Evolutionary conservation across 108 stramenopile genomes (phyloP).

Genomic region (Cyclotella cryptica): DNA sequence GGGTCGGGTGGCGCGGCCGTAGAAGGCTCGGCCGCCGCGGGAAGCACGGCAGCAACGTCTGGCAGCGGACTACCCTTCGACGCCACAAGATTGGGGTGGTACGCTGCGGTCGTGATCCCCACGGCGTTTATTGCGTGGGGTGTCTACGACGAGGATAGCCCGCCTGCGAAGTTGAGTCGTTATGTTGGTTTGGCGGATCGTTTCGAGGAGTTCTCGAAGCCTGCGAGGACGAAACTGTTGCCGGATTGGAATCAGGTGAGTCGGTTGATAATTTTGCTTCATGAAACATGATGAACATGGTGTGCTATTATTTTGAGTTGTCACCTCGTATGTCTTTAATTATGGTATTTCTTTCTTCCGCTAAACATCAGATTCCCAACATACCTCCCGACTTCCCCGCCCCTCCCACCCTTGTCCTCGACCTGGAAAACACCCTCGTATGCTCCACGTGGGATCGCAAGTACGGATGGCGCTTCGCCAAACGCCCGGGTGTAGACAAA

Average conservation of each 20-base stretch:
- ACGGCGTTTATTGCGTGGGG: constrained; percentile 82
- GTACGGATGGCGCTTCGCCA: constrained; percentile 96
- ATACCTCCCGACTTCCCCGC: constrained; percentile 91
- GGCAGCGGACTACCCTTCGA: constrained; percentile 32
- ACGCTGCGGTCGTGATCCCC: constrained; percentile 72
- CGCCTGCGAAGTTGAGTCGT: constrained; percentile 70
- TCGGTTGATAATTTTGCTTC: constrained; percentile 27
- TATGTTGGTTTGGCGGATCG: constrained; percentile 74
- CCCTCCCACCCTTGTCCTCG: constrained; percentile 94
- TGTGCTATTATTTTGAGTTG: neutral
- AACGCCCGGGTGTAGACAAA: constrained; percentile 96
- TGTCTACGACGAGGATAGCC: constrained; percentile 73
- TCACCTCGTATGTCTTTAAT: neutral
- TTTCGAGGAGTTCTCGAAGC: constrained; percentile 79
- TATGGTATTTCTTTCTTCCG: neutral
- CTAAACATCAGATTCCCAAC: constrained; percentile 76
- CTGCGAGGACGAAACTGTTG: constrained; percentile 89
- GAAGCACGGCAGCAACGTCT: constrained; percentile 1
- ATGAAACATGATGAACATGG: neutral
- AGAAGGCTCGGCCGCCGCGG: constrained; percentile 11
- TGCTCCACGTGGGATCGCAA: constrained; percentile 92
- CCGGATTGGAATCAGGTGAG: constrained; percentile 84
- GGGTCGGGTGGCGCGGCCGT: constrained; percentile 38
- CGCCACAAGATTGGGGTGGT: constrained; percentile 63
- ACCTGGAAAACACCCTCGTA: constrained; percentile 95